phyloP scores from a whole-genome alignment of 2,329 filamentous ascomycete species.

The Epichloe glyceriae region DNA sequence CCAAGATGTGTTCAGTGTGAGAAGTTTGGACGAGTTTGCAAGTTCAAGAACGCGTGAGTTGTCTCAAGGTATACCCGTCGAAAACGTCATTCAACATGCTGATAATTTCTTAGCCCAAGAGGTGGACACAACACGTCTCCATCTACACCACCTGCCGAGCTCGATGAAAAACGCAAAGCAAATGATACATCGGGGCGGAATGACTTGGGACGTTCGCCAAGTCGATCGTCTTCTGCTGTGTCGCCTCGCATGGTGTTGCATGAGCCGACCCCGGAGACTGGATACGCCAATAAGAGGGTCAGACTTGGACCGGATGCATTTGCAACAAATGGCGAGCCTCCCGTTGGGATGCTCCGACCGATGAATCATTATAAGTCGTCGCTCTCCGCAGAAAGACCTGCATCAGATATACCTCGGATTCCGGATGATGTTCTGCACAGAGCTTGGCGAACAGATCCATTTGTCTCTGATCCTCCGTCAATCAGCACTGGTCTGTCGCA shows the following conservation, averaged over 20 bases:
- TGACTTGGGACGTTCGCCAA: slow-evolving; percentile 27
- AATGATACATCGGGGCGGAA: slow-evolving; percentile 1
- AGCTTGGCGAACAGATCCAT: slow-evolving; percentile 38
- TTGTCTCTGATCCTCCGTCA: slow-evolving; percentile 28
- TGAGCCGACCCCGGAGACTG: slow-evolving; percentile 20
- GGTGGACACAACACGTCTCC: slow-evolving; percentile 46
- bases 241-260: slow-evolving; percentile 30
- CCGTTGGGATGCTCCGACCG: slow-evolving; percentile 16
- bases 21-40: slow-evolving; percentile 77
- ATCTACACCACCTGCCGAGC: slow-evolving; percentile 36
- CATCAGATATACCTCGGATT: slow-evolving; percentile 31
- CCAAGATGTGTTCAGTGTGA: slow-evolving; percentile 85
- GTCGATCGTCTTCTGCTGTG: slow-evolving; percentile 32
- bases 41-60: slow-evolving; percentile 74
- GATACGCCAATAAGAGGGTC: slow-evolving; percentile 38
- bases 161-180: slow-evolving; percentile 29
- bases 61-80: background rate
- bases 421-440: slow-evolving; percentile 35
- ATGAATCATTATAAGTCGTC: slow-evolving; percentile 25
- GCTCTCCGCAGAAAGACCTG: slow-evolving; percentile 22
- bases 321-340: slow-evolving; percentile 21
- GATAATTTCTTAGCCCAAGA: slow-evolving; percentile 30
- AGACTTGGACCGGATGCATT: slow-evolving; percentile 35
- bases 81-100: background rate
- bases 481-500: slow-evolving; percentile 26